phyloP scores from a whole-genome alignment of 345 rosid species.

The Iberis pinnata region DNA sequence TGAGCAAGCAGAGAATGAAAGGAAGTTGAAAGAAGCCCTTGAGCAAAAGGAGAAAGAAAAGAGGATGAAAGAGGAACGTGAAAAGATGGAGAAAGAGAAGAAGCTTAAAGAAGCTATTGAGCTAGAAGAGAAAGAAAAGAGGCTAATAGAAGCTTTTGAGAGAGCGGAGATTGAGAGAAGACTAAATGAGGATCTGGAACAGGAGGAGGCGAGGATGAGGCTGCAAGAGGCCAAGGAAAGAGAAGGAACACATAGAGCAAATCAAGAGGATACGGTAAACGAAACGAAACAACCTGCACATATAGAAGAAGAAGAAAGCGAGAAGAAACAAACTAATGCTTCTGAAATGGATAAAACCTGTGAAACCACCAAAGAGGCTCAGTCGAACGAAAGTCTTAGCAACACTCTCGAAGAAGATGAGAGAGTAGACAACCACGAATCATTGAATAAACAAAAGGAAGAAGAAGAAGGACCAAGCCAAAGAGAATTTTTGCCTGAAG shows the following conservation, averaged over 20 bases:
- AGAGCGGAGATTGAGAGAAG: conserved; percentile 38
- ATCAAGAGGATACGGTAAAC: conserved; percentile 40
- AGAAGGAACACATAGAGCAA: conserved; percentile 22
- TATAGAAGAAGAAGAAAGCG: conserved; percentile 34
- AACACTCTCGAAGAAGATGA: conserved; percentile 30
- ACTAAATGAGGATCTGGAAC: conserved; percentile 30
- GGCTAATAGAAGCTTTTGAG: conserved; percentile 25
- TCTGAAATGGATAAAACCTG: conserved; percentile 32
- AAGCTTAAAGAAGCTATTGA: conserved; percentile 32
- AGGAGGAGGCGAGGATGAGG: conserved; percentile 22
- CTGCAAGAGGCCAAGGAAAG: conserved; percentile 29
- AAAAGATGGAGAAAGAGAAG: conserved; percentile 40
- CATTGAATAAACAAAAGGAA: conserved; percentile 15
- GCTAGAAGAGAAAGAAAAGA: conserved; percentile 35
- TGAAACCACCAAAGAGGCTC: conserved; percentile 27
- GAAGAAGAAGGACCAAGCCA: conserved; percentile 33
- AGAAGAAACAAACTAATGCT: conserved; percentile 30
- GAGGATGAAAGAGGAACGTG: conserved; percentile 33
- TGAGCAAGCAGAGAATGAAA: conserved; percentile 34
- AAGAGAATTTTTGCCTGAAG: conserved; percentile 21
- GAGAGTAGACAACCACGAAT: conserved; percentile 7
- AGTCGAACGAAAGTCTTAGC: conserved; percentile 19
- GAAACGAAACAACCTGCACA: conserved; percentile 31
- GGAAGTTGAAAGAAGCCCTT: conserved; percentile 26
- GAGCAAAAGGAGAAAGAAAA: conserved; percentile 36